A percentile compares a stretch with the other conserved stretches of the same genome.
phyloP scores from a whole-genome alignment of 495 filamentous ascomycete genomes.

The Hypoxylon intermedium region DNA sequence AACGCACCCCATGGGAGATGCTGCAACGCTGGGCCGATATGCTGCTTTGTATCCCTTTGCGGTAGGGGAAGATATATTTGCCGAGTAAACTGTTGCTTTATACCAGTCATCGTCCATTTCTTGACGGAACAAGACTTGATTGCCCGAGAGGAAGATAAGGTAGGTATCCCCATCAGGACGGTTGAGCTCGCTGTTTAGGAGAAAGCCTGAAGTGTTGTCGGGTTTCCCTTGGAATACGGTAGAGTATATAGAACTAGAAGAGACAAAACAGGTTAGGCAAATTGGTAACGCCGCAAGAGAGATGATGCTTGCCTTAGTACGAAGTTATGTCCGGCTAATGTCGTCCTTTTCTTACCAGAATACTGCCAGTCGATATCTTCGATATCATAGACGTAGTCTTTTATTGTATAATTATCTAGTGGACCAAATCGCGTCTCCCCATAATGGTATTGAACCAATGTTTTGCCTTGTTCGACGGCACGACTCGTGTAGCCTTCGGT shows the following conservation, averaged over 20 bases:
- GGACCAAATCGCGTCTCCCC: not conserved
- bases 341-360: too few species aligned
- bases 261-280: too few species aligned
- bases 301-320: not conserved
- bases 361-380: too few species aligned
- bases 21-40: not conserved
- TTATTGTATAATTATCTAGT: not conserved
- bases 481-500: conserved; percentile 5
- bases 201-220: too few species aligned
- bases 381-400: not conserved
- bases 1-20: conserved; percentile 6
- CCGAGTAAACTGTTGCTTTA: not conserved
- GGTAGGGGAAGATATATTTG: not conserved
- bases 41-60: not conserved
- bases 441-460: not conserved
- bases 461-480: not conserved
- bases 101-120: conserved; percentile 8
- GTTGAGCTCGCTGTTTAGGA: not conserved
- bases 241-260: not conserved
- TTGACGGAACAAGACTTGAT: not conserved
- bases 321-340: too few species aligned
- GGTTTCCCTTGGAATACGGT: not conserved
- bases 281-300: too few species aligned
- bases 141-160: not conserved
- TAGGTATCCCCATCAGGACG: not conserved